Evolutionary conservation across 495 filamentous ascomycete genomes (phyloP), one percentile per base, ranked within the genome.

Genomic region (Penicillium simplicissimum): DNA sequence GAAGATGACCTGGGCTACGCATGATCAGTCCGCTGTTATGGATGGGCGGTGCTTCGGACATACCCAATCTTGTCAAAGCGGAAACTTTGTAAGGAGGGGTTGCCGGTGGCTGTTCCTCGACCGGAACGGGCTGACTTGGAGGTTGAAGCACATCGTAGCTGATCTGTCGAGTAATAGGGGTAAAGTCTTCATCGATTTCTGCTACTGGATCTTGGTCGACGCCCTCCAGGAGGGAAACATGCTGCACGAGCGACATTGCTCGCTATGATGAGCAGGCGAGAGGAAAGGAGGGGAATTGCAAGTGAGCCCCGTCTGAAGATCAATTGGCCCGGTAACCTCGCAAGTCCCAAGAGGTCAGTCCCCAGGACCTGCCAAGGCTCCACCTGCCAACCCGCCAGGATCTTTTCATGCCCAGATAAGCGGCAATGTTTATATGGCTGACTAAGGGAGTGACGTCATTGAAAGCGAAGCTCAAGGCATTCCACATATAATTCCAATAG

Each of bases 231-330:
- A 62, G 58, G 36, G 77, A 74, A 17, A 81, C 74, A 52, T 78
- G 78, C 60, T 79, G 78, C 35, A 76, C 73, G 36, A 81, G 61
- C 23, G 78, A 81, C 77, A 81, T 79, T 34, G 19, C 45, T 52
- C 23, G 17, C 42, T 67, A 60, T 65, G 65, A 58, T 67, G 64
- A 61, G 72, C 58, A 60, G 51, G 43, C 35, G 10, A 17, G 49
- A 15, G 52, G 13, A 5, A 10, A 38, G 19, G 10, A 15, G 35
- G 8, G 10, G 17, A 15, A 25, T 55, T 40, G 35, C 17, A 14
- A 7, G 9, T 52, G 31, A 38, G 37, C 14, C 15, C 5, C 3
- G 37, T n/a, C 37, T 42, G 47, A 9, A 13, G 38, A 15, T 19
- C 17, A 43, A 7, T 31, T 49, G 1, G 48, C n/a, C n/a, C n/a